These are phyloP conservation scores for Trichoderma sp. DNA, from an alignment of 2,329 filamentous ascomycete species.

Conservation along the genomic window DNA sequence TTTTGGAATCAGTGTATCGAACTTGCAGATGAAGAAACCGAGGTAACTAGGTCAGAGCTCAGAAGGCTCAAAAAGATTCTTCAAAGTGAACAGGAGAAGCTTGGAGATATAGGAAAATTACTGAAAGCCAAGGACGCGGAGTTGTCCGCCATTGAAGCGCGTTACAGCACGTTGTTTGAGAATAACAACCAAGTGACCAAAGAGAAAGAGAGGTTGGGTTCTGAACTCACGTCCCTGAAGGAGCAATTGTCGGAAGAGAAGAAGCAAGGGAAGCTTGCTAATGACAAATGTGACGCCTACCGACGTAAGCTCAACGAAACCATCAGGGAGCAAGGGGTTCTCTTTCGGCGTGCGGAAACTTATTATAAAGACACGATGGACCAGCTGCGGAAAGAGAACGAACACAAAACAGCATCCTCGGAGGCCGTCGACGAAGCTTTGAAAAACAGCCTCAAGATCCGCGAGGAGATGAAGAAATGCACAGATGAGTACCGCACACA, in stretches of 20 bases:
- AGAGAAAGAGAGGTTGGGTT: slow-evolving; percentile 28
- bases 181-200: slow-evolving; percentile 25
- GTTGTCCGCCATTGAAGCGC: slow-evolving; percentile 27
- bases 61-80: slow-evolving; percentile 28
- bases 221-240: slow-evolving; percentile 30
- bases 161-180: slow-evolving; percentile 29
- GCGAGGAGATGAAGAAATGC: slow-evolving; percentile 33
- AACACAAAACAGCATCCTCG: slow-evolving; percentile 25
- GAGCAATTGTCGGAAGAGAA: slow-evolving; percentile 28
- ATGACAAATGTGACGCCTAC: slow-evolving; percentile 37
- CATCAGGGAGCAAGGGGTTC: slow-evolving; percentile 45
- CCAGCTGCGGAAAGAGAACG: slow-evolving; percentile 35
- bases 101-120: slow-evolving; percentile 19
- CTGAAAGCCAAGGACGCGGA: slow-evolving; percentile 25
- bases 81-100: slow-evolving; percentile 21
- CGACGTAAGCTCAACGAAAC: slow-evolving; percentile 44
- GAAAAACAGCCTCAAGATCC: slow-evolving; percentile 30
- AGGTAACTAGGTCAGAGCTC: slow-evolving; percentile 29
- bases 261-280: slow-evolving; percentile 22
- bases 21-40: slow-evolving; percentile 31
- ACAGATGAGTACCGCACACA: slow-evolving; percentile 30
- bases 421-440: slow-evolving; percentile 29
- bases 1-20: slow-evolving; percentile 34
- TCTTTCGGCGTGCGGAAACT: slow-evolving; percentile 37
- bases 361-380: slow-evolving; percentile 35